phyloP scores from a whole-genome alignment of 2,329 filamentous ascomycete genomes.

The Fusarium dimerum region DNA sequence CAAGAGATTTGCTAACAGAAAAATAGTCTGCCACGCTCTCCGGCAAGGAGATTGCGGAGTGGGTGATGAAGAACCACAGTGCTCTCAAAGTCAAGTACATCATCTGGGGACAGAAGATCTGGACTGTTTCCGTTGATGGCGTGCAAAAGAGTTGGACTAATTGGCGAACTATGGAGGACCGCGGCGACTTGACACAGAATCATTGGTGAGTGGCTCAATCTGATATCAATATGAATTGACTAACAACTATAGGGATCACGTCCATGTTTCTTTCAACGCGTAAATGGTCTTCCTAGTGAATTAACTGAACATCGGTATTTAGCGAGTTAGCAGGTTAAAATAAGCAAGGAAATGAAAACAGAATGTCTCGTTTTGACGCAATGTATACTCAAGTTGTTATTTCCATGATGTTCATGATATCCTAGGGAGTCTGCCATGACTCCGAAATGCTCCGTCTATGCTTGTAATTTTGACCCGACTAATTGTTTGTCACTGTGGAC shows the following conservation, averaged over 20 bases:
- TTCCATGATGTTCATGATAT: too few species aligned
- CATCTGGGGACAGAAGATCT: conserved; percentile 53
- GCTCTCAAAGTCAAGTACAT: conserved; percentile 48
- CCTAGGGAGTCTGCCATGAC: too few species aligned
- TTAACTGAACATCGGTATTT: neutral
- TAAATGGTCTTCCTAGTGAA: conserved; percentile 1
- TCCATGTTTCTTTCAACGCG: conserved; percentile 30
- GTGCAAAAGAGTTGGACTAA: conserved; percentile 39
- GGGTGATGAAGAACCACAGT: conserved; percentile 47
- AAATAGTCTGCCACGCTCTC: conserved; percentile 37
- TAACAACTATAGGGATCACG: conserved; percentile 25
- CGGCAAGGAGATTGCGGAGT: conserved; percentile 48
- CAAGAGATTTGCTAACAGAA: neutral
- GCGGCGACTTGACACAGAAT: conserved; percentile 42
- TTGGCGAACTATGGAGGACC: conserved; percentile 46
- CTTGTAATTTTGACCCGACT: too few species aligned
- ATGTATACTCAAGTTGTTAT: neutral
- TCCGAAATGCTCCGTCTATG: too few species aligned
- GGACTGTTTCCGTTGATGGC: conserved; percentile 39
- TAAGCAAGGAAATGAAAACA: neutral
- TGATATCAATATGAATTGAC: neutral
- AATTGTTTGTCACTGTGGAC: too few species aligned
- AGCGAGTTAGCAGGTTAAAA: neutral
- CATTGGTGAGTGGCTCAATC: conserved; percentile 38
- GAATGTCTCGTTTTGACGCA: neutral